Evolutionary conservation across 805 yeast genomes (phyloP), one percentile per base, ranked within the genome.

Genomic region (Naumovozyma dairenensis): DNA sequence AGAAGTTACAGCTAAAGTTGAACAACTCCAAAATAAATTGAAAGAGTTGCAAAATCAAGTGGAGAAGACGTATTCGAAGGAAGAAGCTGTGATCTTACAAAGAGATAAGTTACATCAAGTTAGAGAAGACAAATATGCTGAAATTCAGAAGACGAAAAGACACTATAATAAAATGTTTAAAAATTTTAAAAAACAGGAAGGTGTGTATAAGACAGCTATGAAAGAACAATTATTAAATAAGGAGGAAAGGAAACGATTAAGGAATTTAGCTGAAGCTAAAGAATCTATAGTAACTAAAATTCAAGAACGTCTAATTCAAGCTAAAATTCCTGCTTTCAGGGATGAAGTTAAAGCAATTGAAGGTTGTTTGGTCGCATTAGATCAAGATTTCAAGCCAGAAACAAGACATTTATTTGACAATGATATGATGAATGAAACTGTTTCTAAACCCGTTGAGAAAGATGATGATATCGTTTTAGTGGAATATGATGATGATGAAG

Each of bases 251-350:
- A 70, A 69, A 49, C 63, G 62, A 48, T 50, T 67, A 55, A 48
- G 56, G 45, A 62, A 59, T 51, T 49, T 63, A 44, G 47, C 55
- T 29, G 68, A 66, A 42, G 69, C 67, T 40, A 71, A 68, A 53
- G 60, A 65, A 38, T 65, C 63, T 43, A 69, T 67, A 52, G 66
- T 69, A 55, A 68, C 67, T 61, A 73, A 67, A 48, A 80, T 77
- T 35, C 83, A 82, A 45, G 65, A 71, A 50, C 73, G 72, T 49
- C 72, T 81, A 64, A 70, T 74, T 32, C 80, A 74, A 39, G 85
- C 85, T 28, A 46, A 51, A 28, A 75, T 81, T 18, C 94, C 96
- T 14, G 96, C 95, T 15, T 85, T 80, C 61, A 72, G 76, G 36
- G 62, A 64, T 29, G 94, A 89, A 61, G 78, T 87, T 47, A 67